Percentiles rank a stretch among this genome's conserved stretches.
Conservation (phyloP, 139 green algal genomes). For the Picochlorum costavermella region DNA sequence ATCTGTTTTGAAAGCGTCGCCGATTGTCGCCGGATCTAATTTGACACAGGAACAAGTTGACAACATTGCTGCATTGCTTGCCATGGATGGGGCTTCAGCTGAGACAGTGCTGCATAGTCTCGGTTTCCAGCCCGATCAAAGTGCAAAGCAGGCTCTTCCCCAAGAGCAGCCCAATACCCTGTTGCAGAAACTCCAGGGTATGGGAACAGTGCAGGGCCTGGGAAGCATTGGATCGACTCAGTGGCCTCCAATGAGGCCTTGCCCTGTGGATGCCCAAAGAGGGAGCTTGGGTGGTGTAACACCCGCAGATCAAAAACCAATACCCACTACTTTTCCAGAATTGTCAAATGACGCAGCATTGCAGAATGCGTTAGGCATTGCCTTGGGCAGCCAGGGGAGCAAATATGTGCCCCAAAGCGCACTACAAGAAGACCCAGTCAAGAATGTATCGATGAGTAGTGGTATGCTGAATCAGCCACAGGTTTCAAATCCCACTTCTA, state of each 20-base stretch:
- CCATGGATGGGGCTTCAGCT: conserved; percentile 23
- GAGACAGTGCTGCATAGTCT: conserved; percentile 10
- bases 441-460: too few relatives aligned
- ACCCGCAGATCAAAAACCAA: too few relatives aligned
- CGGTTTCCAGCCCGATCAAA: background rate
- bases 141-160: background rate
- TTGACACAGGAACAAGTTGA: conserved; percentile 18
- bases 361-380: too few relatives aligned
- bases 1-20: background rate
- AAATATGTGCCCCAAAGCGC: too few relatives aligned
- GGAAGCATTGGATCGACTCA: conserved; percentile 19
- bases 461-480: too few relatives aligned
- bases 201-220: background rate
- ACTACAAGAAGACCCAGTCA: too few relatives aligned
- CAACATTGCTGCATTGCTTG: conserved; percentile 28
- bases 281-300: too few relatives aligned
- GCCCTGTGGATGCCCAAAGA: too few relatives aligned
- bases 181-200: background rate
- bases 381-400: too few relatives aligned
- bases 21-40: background rate
- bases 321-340: too few relatives aligned
- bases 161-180: background rate
- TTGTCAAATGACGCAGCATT: too few relatives aligned
- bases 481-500: too few relatives aligned
- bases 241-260: conserved; percentile 21